These are phyloP conservation scores for Gryganskiella cystojenkinii DNA, from an alignment of 192 early-diverging fungal species.

Conservation along the genomic window DNA sequence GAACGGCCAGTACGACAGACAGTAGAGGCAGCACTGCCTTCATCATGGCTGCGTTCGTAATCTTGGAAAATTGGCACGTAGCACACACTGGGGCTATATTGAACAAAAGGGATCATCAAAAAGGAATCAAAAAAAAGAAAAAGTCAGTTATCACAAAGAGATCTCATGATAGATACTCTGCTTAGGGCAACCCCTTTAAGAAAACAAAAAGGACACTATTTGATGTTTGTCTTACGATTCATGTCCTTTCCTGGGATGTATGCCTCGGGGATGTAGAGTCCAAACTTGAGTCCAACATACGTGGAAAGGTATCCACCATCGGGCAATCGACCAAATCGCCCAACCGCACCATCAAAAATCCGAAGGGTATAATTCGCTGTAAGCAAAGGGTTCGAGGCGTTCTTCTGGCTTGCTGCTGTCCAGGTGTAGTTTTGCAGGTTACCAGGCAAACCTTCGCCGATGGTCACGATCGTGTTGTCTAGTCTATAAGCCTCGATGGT, in stretches of 20 bases:
- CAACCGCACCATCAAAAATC: conserved; percentile 22
- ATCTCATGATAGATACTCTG: neutral
- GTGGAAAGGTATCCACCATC: conserved; percentile 29
- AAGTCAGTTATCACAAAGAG: neutral
- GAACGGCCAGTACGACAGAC: neutral
- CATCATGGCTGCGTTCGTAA: conserved; percentile 17
- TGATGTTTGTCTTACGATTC: conserved; percentile 18
- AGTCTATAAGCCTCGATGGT: conserved; percentile 32
- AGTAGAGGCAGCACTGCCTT: conserved; percentile 4
- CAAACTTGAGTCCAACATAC: conserved; percentile 23
- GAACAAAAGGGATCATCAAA: neutral
- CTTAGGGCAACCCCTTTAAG: neutral
- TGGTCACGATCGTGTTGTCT: conserved; percentile 24
- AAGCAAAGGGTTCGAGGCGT: conserved; percentile 13
- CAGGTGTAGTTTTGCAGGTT: conserved; percentile 42
- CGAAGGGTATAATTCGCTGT: conserved; percentile 22
- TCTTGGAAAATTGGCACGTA: conserved; percentile 19
- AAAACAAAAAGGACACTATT: neutral
- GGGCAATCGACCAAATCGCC: neutral
- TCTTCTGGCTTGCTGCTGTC: conserved; percentile 26
- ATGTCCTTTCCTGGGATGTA: conserved; percentile 21
- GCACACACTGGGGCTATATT: conserved; percentile 28
- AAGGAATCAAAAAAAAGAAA: neutral
- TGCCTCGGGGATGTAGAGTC: conserved; percentile 11
- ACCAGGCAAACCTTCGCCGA: conserved; percentile 32